Evolutionary conservation across 1,284 basidiomycete genomes (phyloP).

Genomic region (Ganoderma lingzhi): DNA sequence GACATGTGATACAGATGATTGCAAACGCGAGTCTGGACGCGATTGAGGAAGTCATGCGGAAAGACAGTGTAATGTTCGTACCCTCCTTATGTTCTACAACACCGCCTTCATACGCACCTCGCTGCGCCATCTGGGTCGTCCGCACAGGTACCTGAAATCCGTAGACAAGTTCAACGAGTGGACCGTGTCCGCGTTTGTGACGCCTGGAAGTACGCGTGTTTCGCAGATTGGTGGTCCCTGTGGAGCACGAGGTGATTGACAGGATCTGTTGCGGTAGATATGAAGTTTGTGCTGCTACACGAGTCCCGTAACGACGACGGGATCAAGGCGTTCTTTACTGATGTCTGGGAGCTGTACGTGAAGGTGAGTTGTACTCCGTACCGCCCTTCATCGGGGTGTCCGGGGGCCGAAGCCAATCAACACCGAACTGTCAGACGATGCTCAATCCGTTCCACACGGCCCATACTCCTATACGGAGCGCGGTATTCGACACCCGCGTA

Average conservation of each 20-base stretch:
- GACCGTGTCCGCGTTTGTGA: slow-evolving; percentile 94
- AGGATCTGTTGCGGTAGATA: slow-evolving; percentile 60
- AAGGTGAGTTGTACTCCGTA: slow-evolving; percentile 67
- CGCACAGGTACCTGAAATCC: slow-evolving; percentile 85
- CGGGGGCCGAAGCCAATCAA: slow-evolving; percentile 28
- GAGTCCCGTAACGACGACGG: slow-evolving; percentile 97
- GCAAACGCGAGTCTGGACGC: slow-evolving; percentile 93
- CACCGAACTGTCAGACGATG: slow-evolving; percentile 65
- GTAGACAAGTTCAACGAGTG: slow-evolving; percentile 98
- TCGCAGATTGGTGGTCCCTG: neutral
- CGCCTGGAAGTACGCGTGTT: slow-evolving; percentile 82
- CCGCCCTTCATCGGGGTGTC: slow-evolving; percentile 30
- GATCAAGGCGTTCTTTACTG: slow-evolving; percentile 88
- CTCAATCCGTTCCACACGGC: slow-evolving; percentile 94
- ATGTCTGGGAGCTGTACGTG: slow-evolving; percentile 95
- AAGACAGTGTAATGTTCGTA: slow-evolving; percentile 85
- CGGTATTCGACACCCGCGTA: slow-evolving; percentile 84
- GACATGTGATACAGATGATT: slow-evolving; percentile 96
- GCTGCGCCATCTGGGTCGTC: neutral
- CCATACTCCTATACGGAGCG: slow-evolving; percentile 83
- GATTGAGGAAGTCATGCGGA: slow-evolving; percentile 90
- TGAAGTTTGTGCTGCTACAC: slow-evolving; percentile 92
- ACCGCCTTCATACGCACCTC: slow-evolving; percentile 10
- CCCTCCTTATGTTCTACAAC: slow-evolving; percentile 4
- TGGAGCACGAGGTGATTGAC: slow-evolving; percentile 22